Percentiles rank a stretch among this genome's conserved stretches.
These are phyloP conservation scores for Scedosporium apiospermum DNA, from an alignment of 2,329 filamentous ascomycete species.

Conservation along the genomic window DNA sequence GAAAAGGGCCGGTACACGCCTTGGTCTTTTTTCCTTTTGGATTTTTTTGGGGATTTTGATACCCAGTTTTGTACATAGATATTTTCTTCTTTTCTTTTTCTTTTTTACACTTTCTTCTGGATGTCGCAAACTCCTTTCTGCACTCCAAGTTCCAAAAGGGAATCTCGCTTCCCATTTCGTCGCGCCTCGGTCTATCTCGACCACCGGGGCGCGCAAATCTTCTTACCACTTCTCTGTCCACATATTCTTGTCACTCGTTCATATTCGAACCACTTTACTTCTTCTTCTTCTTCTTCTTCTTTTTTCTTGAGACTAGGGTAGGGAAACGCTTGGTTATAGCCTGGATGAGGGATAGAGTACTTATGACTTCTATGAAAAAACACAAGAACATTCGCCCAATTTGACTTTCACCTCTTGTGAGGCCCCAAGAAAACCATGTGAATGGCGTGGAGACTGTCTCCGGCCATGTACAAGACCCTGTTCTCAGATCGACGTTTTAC, in stretches of 20 bases:
- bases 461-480: too few relatives aligned
- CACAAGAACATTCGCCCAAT: not conserved
- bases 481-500: too few relatives aligned
- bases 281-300: constrained; percentile 15
- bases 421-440: too few relatives aligned
- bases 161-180: constrained; percentile 3
- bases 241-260: constrained; percentile 21
- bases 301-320: constrained; percentile 12
- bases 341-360: not conserved
- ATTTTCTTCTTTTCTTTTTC: constrained; percentile 4
- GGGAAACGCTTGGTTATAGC: constrained; percentile 4
- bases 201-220: not conserved
- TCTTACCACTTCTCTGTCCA: constrained; percentile 12
- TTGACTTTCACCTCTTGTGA: not conserved
- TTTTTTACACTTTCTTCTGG: constrained; percentile 21
- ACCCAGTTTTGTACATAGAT: constrained; percentile 2
- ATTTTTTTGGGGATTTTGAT: constrained; percentile 7
- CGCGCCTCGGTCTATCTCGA: constrained; percentile 1
- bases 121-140: too few relatives aligned
- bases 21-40: constrained; percentile 7
- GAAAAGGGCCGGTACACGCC: not conserved
- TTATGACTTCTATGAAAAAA: not conserved
- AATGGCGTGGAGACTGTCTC: too few relatives aligned
- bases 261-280: constrained; percentile 12
- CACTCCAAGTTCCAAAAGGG: not conserved